Conservation (phyloP, 768 basidiomycete species). For the Gautieria morchelliformis region DNA sequence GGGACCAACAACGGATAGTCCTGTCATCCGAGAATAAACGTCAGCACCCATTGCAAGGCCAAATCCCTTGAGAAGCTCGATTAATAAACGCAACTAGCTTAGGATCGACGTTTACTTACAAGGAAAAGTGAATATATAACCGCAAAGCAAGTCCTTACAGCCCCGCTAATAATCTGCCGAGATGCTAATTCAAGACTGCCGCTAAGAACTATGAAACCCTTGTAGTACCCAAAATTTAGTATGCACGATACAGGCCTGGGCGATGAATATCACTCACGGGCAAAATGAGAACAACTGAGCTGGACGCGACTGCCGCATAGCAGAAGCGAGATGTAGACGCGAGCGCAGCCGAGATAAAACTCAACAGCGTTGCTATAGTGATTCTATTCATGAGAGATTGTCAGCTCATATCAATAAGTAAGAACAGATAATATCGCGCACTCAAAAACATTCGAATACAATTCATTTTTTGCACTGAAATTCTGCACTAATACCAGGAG, state of each 20-base stretch:
- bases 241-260: background rate
- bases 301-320: slow-evolving; percentile 71
- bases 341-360: slow-evolving; percentile 69
- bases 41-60: slow-evolving; percentile 75
- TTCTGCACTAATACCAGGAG: slow-evolving; percentile 67
- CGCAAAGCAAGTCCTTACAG: slow-evolving; percentile 73
- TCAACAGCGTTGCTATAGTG: slow-evolving; percentile 68
- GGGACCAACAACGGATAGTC: slow-evolving; percentile 33
- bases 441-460: slow-evolving; percentile 78
- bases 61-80: slow-evolving; percentile 47
- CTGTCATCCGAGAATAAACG: slow-evolving; percentile 50
- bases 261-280: slow-evolving; percentile 36
- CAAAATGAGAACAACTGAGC: slow-evolving; percentile 70
- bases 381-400: slow-evolving; percentile 38
- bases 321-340: slow-evolving; percentile 63
- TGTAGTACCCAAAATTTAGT: background rate
- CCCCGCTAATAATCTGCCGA: slow-evolving; percentile 75
- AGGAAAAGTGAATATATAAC: slow-evolving; percentile 59
- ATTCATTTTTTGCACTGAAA: slow-evolving; percentile 60
- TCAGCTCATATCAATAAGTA: slow-evolving; percentile 1
- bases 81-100: background rate
- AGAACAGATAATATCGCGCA: slow-evolving; percentile 19
- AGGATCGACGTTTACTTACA: slow-evolving; percentile 9
- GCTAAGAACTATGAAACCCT: slow-evolving; percentile 59
- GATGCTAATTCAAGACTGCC: slow-evolving; percentile 74